Conservation (phyloP, 768 basidiomycete genomes). For the Solioccasus polychromus region DNA sequence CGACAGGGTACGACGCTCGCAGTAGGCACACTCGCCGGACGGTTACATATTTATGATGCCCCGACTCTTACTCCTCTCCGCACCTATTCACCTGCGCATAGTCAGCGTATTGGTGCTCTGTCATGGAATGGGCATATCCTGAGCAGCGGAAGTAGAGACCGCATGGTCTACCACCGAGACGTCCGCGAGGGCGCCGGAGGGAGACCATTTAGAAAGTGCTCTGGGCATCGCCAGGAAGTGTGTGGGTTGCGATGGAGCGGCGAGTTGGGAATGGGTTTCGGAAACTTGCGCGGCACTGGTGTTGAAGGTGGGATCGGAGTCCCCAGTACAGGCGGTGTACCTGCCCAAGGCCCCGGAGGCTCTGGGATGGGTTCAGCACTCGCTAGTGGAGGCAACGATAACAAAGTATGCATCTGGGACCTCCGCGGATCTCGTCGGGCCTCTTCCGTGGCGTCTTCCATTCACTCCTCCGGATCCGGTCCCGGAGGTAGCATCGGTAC, state of each 20-base stretch:
- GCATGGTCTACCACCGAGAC: constrained; percentile 88
- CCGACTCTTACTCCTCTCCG: constrained; percentile 69
- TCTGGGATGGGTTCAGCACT: constrained; percentile 51
- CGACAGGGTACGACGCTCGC: constrained; percentile 79
- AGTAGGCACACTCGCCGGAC: constrained; percentile 87
- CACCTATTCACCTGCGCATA: constrained; percentile 82
- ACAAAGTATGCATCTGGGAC: constrained; percentile 98
- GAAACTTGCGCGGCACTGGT: constrained; percentile 19
- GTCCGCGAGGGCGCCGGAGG: constrained; percentile 62
- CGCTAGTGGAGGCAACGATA: constrained; percentile 96
- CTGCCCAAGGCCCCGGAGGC: constrained; percentile 27
- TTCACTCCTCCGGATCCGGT: constrained; percentile 27
- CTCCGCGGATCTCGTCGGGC: constrained; percentile 58
- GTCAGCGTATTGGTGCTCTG: constrained; percentile 86
- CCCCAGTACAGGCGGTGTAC: constrained; percentile 20
- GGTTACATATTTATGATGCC: constrained; percentile 93
- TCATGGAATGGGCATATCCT: constrained; percentile 92
- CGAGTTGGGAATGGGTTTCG: constrained; percentile 26
- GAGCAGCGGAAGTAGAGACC: constrained; percentile 88
- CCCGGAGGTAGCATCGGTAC: constrained; percentile 27
- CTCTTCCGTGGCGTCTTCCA: constrained; percentile 24
- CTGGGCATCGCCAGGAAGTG: constrained; percentile 88
- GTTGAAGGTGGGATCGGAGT: constrained; percentile 21
- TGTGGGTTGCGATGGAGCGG: constrained; percentile 92
- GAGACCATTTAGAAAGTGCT: constrained; percentile 67